These are phyloP conservation scores for Calonectria pauciramosa DNA, from an alignment of 2,329 filamentous ascomycete genomes.

Conservation along the genomic window DNA sequence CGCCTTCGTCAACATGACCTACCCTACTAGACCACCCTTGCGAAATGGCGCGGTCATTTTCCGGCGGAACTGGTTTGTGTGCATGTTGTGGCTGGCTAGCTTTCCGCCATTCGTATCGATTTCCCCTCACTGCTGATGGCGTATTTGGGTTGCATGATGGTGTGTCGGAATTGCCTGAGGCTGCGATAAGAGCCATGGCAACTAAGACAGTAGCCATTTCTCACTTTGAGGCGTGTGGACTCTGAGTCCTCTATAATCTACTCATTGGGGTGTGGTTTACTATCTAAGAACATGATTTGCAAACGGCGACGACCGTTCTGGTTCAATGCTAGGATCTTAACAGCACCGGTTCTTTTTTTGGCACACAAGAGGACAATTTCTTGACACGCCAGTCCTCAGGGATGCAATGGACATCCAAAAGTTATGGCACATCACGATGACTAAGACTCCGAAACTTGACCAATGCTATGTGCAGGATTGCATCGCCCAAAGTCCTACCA, in stretches of 20 bases:
- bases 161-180: not conserved
- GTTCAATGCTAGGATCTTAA: too few species aligned
- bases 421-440: not conserved
- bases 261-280: not conserved
- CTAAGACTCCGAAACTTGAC: not conserved
- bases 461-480: not conserved
- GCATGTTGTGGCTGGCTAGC: not conserved
- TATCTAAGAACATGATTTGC: not conserved
- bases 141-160: not conserved
- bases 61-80: not conserved
- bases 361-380: not conserved
- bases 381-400: not conserved
- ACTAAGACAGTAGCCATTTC: not conserved
- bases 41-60: not conserved
- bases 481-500: not conserved
- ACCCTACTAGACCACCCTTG: not conserved
- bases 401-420: not conserved
- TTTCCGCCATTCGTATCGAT: not conserved
- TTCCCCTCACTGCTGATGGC: not conserved
- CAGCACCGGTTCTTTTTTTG: too few species aligned
- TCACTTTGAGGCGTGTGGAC: not conserved
- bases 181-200: not conserved
- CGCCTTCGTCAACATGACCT: not conserved
- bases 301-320: not conserved
- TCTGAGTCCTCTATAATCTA: accelerated